Base-by-base conservation (phyloP, 306 rosid genomes). In the Dalbergia cochinchinensis region DNA sequence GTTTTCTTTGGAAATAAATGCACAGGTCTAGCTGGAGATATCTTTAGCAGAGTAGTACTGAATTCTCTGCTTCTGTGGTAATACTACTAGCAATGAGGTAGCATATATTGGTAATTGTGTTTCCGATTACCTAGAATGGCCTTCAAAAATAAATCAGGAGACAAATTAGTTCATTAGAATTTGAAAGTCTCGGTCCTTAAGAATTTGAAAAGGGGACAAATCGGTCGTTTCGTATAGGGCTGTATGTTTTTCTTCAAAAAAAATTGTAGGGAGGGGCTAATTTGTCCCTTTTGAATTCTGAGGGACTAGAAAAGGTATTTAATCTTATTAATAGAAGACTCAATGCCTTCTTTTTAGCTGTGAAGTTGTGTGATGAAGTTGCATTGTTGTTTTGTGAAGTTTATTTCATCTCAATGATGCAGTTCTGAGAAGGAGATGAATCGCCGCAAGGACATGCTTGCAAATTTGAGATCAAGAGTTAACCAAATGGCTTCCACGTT, bases 371-470 rank as follows among this genome's bases (percentile, higher is more conserved):
- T 31, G 54, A 69, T 2, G 63, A 57, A 75, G 48, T 47, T 66
- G 26, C 73, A 19, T 65, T 15, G 16, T 78, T 71, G 22, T 73
- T 71, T 31, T 73, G 57, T 84, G 66, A 85, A 57, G 63, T 65
- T 69, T 53, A 35, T 77, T 54, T 76, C 42, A 6, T 76, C 74
- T 26, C 41, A 14, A 41, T 85, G 85, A 45, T 76, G 37, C 73
- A 94, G 98, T 74, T 81, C 96, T 41, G 91, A 92, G 81, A 92
- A 92, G 82, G 96, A 94, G 92, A 84, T 92, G 90, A 90, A 92
- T 86, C 98, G 97, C 34, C 97, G 97, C 74, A 90, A 85, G 88
- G 97, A 94, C 73, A 87, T 88, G 92, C 63, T 94, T 66, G 87
- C 82, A 50, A 90, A 86, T 78, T 84, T 94, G 89, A 92, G 92